A percentile compares a stretch with the other conserved stretches of the same genome.
Evolutionary conservation across 2,329 filamentous ascomycete genomes (phyloP).

Genomic region (Celoporthe dispersa): DNA sequence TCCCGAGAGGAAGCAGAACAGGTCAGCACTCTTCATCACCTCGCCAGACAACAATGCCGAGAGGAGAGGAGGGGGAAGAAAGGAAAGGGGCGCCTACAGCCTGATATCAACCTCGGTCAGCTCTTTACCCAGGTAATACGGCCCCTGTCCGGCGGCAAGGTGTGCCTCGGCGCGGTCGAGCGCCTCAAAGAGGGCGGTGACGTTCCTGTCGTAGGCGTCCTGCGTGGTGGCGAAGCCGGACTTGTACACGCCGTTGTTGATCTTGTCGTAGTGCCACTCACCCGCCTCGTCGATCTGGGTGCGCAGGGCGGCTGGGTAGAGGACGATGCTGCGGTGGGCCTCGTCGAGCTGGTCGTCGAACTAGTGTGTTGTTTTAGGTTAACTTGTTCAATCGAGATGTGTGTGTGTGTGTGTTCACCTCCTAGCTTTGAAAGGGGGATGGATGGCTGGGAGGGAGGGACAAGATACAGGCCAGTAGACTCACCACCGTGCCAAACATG

Average conservation of each 20-base stretch:
- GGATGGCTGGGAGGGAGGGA: too few species aligned
- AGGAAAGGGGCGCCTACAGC: conserved; percentile 48
- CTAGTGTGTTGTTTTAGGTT: conserved; percentile 32
- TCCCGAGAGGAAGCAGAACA: neutral
- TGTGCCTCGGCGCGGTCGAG: conserved; percentile 79
- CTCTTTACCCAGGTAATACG: conserved; percentile 74
- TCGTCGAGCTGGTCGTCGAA: conserved; percentile 74
- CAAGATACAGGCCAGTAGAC: too few species aligned
- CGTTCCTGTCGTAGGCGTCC: conserved; percentile 78
- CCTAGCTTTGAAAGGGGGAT: neutral
- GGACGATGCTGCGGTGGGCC: conserved; percentile 62
- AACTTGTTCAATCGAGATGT: neutral
- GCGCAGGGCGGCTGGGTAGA: conserved; percentile 70
- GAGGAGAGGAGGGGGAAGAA: neutral
- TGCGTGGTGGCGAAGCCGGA: conserved; percentile 85
- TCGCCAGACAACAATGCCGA: neutral
- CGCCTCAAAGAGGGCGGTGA: conserved; percentile 71
- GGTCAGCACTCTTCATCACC: neutral
- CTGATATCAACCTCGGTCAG: conserved; percentile 85
- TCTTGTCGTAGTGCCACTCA: conserved; percentile 76
- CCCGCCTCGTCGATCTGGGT: conserved; percentile 76
- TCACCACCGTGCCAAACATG: conserved; percentile 79
- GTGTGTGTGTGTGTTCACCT: neutral
- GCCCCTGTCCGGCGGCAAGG: conserved; percentile 56
- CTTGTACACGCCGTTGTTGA: conserved; percentile 76